These are phyloP conservation scores for Hura crepitans DNA, from an alignment of 441 rosid species.

Conservation along the genomic window DNA sequence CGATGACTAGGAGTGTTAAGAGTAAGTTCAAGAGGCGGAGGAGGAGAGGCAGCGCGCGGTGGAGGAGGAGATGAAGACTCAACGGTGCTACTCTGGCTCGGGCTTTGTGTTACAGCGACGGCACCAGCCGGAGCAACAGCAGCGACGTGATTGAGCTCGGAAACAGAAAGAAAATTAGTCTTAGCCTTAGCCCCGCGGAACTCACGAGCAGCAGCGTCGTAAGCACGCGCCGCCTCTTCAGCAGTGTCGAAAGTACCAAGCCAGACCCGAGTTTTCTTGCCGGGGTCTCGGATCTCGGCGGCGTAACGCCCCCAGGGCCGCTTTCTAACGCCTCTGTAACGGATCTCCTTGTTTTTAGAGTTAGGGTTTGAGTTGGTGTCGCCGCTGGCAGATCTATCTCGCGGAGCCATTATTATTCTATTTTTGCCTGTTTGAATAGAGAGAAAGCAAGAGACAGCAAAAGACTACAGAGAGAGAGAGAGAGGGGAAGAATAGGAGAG, in stretches of 20 bases:
- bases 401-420: constrained; percentile 36
- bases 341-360: constrained; percentile 36
- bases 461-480: neutral
- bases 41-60: constrained; percentile 29
- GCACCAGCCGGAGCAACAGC: constrained; percentile 19
- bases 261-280: constrained; percentile 69
- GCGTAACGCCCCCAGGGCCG: constrained; percentile 89
- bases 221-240: constrained; percentile 72
- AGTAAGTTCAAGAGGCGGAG: constrained; percentile 31
- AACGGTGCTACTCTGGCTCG: constrained; percentile 62
- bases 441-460: neutral
- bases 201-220: constrained; percentile 54
- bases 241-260: constrained; percentile 80
- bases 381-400: constrained; percentile 26
- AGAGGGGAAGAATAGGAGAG: neutral
- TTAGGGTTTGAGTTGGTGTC: neutral
- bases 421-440: neutral
- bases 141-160: constrained; percentile 26
- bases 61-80: constrained; percentile 42
- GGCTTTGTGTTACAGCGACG: constrained; percentile 31
- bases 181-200: constrained; percentile 78
- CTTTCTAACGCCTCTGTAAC: constrained; percentile 68
- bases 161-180: constrained; percentile 46
- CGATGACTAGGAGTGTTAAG: constrained; percentile 22
- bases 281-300: constrained; percentile 79